Base-by-base conservation (phyloP, 306 rosid species). In the Inga oerstediana region DNA sequence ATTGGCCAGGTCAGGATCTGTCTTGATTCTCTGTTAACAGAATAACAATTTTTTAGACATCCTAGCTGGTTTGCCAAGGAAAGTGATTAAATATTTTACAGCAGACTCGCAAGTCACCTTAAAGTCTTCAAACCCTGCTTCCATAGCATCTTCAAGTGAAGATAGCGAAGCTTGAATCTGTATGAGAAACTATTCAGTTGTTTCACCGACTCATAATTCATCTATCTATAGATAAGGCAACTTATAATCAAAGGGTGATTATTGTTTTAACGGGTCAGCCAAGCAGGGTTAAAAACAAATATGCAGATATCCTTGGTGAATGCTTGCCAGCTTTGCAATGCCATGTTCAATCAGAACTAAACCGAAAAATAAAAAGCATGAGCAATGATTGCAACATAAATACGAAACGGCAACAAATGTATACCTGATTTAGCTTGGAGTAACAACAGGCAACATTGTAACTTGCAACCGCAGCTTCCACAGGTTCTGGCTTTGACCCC, bases 371-470 rank as follows among this genome's bases (percentile, higher is more conserved):
- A 9, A 51, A 73, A 15, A 45, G 34, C 75, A 56, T 66, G 49
- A 64, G 20, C 49, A 70, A 74, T 43, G 44, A 74, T 15, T 59
- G 66, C 59, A 77, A 44, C 37, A 32, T 77, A 17, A 44, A 77
- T 77, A 54, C 56, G 58, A 64, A 73, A 66, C 15, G 27, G 22
- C 46, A 80, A 76, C 52, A 80, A 71, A 61, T 8, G 70, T 12
- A 41, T 90, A 94, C 99, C 98, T 91, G 97, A 85, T 96, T 91
- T 81, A 96, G 94, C 88, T 92, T 94, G 72, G 99, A 91, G 85
- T 96, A 96, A 81, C 97, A 94, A 72, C 97, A 96, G 65, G 99
- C 95, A 75, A 96, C 99, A 79, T 96, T 96, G 88, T 96, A 96
- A 84, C 95, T 87, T 76, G 99, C 98, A 20, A 96, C 92, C 76